Evolutionary conservation across 2,329 filamentous ascomycete species (phyloP), one percentile per base, ranked within the genome.

Genomic region (Aspergillus versicolor): DNA sequence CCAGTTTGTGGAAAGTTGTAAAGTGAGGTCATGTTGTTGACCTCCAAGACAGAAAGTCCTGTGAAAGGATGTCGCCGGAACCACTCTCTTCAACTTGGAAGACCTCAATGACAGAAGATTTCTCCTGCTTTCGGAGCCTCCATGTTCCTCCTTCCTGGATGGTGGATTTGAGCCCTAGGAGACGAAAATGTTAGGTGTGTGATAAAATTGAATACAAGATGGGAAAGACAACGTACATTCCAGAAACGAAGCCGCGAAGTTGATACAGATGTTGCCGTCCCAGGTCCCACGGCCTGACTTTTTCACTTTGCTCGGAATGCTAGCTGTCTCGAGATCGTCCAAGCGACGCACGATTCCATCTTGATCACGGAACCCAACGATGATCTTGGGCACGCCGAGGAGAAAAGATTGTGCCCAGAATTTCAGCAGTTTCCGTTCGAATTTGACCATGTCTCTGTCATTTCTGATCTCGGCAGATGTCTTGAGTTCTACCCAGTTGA

Each of bases 391-490:
- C 1, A 97, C 92, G 41, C 93, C 93, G 2, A 99, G 86, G 2
- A 99, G 81, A 70, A 96, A 99, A 0, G 90, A 96, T 73, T 97
- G 94, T 13, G 93, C 91, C 94, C 94, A 99, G 76, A 93, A 96
- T 69, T 95, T 95, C 75, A 96, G 84, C 54, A 97, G 82, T 72
- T 97, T 97, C 48, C 90, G 85, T 74, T 97, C 90, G 70, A 93
- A 96, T 61, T 86, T 88, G 19, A 88, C 75, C 68, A 86, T 81
- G 67, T 94, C 90, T 46, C 85, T 82, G 2, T 87, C 82, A 59
- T 83, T 83, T 51, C 81, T 80, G 49, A 93, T 87, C 62, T 89
- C 86, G 41, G 84, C 87, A n/a, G 86, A 85, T 0, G 94, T 99
- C 73, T 99, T 99, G 57, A 99, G 83, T 74, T 99, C 94, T 32